phyloP scores from a whole-genome alignment of 306 rosid species.

The Notholithocarpus densiflorus region DNA sequence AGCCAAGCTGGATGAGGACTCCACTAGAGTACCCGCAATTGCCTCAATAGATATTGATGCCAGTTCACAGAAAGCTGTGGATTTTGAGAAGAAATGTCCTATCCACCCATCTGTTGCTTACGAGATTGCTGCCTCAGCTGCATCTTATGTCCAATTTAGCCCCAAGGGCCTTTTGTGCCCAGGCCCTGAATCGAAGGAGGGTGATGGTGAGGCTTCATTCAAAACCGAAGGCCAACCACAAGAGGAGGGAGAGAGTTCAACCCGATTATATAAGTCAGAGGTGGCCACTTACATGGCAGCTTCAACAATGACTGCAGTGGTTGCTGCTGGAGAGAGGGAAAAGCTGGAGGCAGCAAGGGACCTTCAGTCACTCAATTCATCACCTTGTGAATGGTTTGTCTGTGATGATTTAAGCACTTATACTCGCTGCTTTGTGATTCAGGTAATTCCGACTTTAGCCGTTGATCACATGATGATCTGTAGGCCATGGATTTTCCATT shows the following conservation, averaged over 20 bases:
- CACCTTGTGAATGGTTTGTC: slow-evolving; percentile 96
- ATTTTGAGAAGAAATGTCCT: slow-evolving; percentile 32
- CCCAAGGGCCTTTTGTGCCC: slow-evolving; percentile 46
- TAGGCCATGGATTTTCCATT: background rate
- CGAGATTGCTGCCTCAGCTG: slow-evolving; percentile 84
- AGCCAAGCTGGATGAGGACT: slow-evolving; percentile 46
- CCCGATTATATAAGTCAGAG: slow-evolving; percentile 56
- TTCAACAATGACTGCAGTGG: slow-evolving; percentile 84
- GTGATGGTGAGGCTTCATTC: slow-evolving; percentile 17
- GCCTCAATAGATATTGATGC: slow-evolving; percentile 25
- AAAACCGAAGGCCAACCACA: slow-evolving; percentile 12
- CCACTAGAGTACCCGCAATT: slow-evolving; percentile 32
- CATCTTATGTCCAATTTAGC: slow-evolving; percentile 63
- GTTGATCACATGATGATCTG: background rate
- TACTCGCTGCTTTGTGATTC: slow-evolving; percentile 85
- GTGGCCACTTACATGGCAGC: slow-evolving; percentile 84
- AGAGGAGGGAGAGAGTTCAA: slow-evolving; percentile 36
- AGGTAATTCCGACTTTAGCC: slow-evolving; percentile 43
- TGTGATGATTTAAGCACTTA: slow-evolving; percentile 72
- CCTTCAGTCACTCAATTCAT: slow-evolving; percentile 80
- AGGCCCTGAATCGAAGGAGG: slow-evolving; percentile 34
- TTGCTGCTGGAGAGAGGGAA: slow-evolving; percentile 82
- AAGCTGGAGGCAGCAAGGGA: slow-evolving; percentile 74
- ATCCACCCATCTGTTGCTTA: slow-evolving; percentile 55
- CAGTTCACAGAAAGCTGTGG: slow-evolving; percentile 25